phyloP scores from a whole-genome alignment of 163 green algal species.

The Volvox carteri region DNA sequence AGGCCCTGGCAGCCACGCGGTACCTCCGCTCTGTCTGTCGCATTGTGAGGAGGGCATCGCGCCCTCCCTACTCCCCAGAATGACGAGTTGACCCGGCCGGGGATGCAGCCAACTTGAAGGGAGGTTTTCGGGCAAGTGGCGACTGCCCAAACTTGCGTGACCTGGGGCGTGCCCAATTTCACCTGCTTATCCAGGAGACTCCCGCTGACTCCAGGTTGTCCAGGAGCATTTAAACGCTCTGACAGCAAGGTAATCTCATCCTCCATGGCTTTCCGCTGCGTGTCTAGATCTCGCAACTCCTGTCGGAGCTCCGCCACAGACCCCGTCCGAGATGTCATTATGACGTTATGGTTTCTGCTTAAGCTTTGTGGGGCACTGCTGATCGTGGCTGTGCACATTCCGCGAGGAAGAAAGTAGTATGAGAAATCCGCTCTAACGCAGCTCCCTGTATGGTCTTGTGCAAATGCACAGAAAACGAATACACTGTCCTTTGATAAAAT shows the following conservation, averaged over 20 bases:
- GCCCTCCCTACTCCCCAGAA: too few relatives aligned
- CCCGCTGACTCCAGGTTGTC: slow-evolving; percentile 60
- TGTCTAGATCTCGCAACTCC: slow-evolving; percentile 52
- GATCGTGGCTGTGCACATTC: slow-evolving; percentile 9
- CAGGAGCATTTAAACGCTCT: slow-evolving; percentile 62
- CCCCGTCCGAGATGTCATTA: not conserved
- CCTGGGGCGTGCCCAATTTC: too few relatives aligned
- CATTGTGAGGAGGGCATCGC: too few relatives aligned
- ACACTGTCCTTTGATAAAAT: not conserved
- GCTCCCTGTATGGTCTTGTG: too few relatives aligned
- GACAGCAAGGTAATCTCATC: slow-evolving; percentile 57
- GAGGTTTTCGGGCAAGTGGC: too few relatives aligned
- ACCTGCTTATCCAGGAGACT: slow-evolving; percentile 72
- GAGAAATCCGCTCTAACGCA: too few relatives aligned
- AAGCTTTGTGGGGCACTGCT: not conserved
- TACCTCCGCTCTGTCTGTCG: too few relatives aligned
- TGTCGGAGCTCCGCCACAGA: slow-evolving; percentile 53
- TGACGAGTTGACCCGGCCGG: too few relatives aligned
- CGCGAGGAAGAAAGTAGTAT: not conserved
- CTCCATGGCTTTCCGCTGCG: slow-evolving; percentile 57
- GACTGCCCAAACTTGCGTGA: too few relatives aligned
- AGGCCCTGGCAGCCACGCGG: too few relatives aligned
- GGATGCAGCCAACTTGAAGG: too few relatives aligned
- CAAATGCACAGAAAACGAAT: too few relatives aligned
- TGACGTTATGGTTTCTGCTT: not conserved